Percentiles rank a stretch among this genome's conserved stretches.
Conservation (phyloP, 371 early-diverging fungal genomes). For the Rozella allomycis region DNA sequence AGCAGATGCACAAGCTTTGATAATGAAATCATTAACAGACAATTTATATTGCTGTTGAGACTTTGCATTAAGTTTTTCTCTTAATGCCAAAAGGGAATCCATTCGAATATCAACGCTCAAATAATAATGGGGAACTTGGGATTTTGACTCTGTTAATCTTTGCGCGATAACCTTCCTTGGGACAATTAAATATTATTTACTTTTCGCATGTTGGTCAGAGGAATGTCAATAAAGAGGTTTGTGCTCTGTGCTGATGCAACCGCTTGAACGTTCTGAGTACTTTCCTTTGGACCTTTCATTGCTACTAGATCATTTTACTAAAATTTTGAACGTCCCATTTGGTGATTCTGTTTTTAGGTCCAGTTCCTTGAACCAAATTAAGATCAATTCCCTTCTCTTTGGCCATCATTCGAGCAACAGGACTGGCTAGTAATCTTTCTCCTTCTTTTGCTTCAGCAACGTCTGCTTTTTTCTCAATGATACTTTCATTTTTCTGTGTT, state of each 20-base stretch:
- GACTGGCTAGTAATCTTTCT: slow-evolving; percentile 65
- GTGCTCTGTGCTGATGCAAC: too few species aligned
- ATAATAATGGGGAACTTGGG: slow-evolving; percentile 84
- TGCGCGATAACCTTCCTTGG: slow-evolving; percentile 47
- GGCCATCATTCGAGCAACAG: slow-evolving; percentile 70
- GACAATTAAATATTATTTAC: slow-evolving; percentile 5
- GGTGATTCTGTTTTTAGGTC: slow-evolving; percentile 70
- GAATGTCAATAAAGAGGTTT: slow-evolving; percentile 64
- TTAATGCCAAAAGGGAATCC: slow-evolving; percentile 61
- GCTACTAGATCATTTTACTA: slow-evolving; percentile 10
- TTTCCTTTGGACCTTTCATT: background rate
- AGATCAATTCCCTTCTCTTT: slow-evolving; percentile 56
- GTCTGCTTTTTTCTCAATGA: slow-evolving; percentile 9
- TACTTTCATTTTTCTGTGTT: too few species aligned
- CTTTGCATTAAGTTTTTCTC: slow-evolving; percentile 64
- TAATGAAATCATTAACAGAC: slow-evolving; percentile 91
- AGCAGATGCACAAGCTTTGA: slow-evolving; percentile 82
- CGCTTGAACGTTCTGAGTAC: too few species aligned
- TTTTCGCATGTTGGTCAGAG: slow-evolving; percentile 77
- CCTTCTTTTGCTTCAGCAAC: slow-evolving; percentile 8
- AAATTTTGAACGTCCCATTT: slow-evolving; percentile 70
- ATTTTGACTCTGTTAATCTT: slow-evolving; percentile 67
- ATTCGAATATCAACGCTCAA: slow-evolving; percentile 67
- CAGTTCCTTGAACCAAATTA: slow-evolving; percentile 55
- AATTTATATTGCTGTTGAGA: slow-evolving; percentile 77